A percentile compares a stretch with the other conserved stretches of the same genome.
Evolutionary conservation across 148 eudicot species (phyloP).

Genomic region (Gaultheria prostrata): DNA sequence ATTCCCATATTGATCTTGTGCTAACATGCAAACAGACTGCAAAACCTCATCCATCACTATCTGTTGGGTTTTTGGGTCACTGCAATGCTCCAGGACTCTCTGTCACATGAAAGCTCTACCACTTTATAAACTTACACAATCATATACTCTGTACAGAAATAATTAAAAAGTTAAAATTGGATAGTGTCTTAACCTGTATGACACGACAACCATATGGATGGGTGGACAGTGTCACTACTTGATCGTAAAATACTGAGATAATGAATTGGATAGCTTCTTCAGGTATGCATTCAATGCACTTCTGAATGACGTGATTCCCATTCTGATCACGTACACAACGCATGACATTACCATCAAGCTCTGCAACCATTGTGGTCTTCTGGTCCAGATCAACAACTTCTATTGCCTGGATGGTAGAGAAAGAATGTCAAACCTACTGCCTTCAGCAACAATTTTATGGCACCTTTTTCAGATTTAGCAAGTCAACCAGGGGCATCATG

Average conservation of each 20-base stretch:
- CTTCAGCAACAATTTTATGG: background rate
- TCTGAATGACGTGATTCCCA: conserved; percentile 91
- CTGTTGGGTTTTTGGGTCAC: conserved; percentile 57
- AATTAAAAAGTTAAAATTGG: background rate
- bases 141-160: background rate
- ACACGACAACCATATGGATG: conserved; percentile 99
- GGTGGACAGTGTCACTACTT: conserved; percentile 75
- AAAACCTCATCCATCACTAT: conserved; percentile 82
- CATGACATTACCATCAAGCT: conserved; percentile 84
- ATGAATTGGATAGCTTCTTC: conserved; percentile 71
- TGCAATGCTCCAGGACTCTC: conserved; percentile 95
- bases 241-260: conserved; percentile 69
- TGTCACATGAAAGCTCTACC: conserved; percentile 32
- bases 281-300: conserved; percentile 91
- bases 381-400: conserved; percentile 89
- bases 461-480: background rate
- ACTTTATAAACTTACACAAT: background rate
- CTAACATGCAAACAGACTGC: conserved; percentile 69
- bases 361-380: conserved; percentile 74
- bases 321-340: conserved; percentile 96
- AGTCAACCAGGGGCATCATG: conserved; percentile 7
- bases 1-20: conserved; percentile 85
- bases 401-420: conserved; percentile 52
- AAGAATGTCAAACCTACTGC: background rate
- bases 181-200: conserved; percentile 47